These are phyloP conservation scores for Pachysolen tannophilus DNA, from an alignment of 805 yeast genomes.

Conservation along the genomic window DNA sequence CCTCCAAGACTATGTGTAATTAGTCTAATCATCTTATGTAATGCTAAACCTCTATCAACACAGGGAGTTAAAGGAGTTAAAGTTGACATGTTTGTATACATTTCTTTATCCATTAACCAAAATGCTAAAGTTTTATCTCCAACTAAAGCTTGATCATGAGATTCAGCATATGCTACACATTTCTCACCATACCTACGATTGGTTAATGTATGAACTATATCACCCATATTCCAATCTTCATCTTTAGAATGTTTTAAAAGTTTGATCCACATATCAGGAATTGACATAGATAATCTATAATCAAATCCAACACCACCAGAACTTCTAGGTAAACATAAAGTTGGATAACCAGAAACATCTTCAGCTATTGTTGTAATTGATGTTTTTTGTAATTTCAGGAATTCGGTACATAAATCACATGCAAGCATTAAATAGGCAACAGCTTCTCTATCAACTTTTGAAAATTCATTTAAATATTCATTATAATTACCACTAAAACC, in stretches of 20 bases:
- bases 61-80: slow-evolving; percentile 66
- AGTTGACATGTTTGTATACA: slow-evolving; percentile 92
- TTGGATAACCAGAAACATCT: slow-evolving; percentile 97
- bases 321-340: slow-evolving; percentile 66
- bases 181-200: slow-evolving; percentile 84
- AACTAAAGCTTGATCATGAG: slow-evolving; percentile 95
- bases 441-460: slow-evolving; percentile 82
- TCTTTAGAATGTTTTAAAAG: slow-evolving; percentile 74
- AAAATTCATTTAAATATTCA: slow-evolving; percentile 74
- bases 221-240: slow-evolving; percentile 87
- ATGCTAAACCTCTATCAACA: slow-evolving; percentile 81
- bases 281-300: slow-evolving; percentile 91
- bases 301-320: slow-evolving; percentile 92
- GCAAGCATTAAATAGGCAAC: slow-evolving; percentile 83
- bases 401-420: slow-evolving; percentile 61
- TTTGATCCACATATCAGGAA: slow-evolving; percentile 99
- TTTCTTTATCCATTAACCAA: slow-evolving; percentile 97
- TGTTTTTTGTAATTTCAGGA: slow-evolving; percentile 29
- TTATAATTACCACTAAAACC: slow-evolving; percentile 89
- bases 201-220: slow-evolving; percentile 72
- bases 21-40: slow-evolving; percentile 86
- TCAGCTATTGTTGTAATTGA: slow-evolving; percentile 75
- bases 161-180: slow-evolving; percentile 88
- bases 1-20: slow-evolving; percentile 91
- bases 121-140: slow-evolving; percentile 96